phyloP scores from a whole-genome alignment of 2,329 filamentous ascomycete species.

The Cryphonectria radicalis region DNA sequence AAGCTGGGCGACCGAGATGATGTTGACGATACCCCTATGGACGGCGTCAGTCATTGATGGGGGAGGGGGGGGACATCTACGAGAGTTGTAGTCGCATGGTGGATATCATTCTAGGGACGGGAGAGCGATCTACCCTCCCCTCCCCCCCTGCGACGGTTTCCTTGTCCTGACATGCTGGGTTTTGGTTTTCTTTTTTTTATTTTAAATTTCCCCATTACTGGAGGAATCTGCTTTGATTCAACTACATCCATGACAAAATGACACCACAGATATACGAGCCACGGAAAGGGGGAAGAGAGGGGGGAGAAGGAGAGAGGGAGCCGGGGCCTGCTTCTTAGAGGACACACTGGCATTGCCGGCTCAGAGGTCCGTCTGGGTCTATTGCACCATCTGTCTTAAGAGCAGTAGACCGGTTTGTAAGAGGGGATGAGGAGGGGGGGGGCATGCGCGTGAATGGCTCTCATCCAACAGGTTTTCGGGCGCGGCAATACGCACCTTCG shows the following conservation, averaged over 20 bases:
- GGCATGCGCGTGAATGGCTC: background rate
- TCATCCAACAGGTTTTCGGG: background rate
- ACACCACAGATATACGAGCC: background rate
- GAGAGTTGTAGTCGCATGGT: background rate
- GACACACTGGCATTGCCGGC: background rate
- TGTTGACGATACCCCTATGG: slow-evolving; percentile 22
- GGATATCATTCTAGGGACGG: background rate
- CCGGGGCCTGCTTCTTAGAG: background rate
- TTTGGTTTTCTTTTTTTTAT: too few species aligned
- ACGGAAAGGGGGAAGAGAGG: too few species aligned
- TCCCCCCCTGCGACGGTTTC: background rate
- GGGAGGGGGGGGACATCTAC: background rate
- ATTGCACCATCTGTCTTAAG: background rate
- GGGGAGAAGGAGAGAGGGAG: background rate
- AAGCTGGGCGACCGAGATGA: slow-evolving; percentile 52
- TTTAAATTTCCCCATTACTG: background rate
- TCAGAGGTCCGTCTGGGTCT: background rate
- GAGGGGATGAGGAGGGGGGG: too few species aligned
- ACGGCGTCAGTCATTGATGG: slow-evolving; percentile 15
- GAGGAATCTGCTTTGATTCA: background rate
- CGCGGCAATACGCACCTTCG: background rate
- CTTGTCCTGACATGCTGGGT: too few species aligned
- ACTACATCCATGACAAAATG: background rate
- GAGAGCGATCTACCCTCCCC: background rate
- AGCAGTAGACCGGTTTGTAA: background rate